phyloP scores from a whole-genome alignment of 306 rosid species.

The Vigna radiata region DNA sequence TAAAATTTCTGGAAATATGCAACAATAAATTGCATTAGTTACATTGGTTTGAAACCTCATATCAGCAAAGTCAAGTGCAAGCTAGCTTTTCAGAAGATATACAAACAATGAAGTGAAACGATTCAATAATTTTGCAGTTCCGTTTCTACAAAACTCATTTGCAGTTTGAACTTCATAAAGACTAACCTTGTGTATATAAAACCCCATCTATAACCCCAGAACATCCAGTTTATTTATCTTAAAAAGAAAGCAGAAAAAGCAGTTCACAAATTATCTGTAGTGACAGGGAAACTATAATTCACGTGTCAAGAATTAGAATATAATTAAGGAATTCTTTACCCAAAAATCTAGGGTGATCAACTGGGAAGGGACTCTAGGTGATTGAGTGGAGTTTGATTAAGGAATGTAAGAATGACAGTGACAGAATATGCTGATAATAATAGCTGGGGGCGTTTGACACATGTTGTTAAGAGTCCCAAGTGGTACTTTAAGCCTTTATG shows the following conservation, averaged over 20 bases:
- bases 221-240: slow-evolving; percentile 9
- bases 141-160: neutral
- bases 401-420: neutral
- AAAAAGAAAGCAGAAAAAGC: slow-evolving; percentile 9
- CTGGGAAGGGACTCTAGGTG: neutral
- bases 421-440: neutral
- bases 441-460: neutral
- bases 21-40: neutral
- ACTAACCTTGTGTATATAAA: slow-evolving; percentile 3
- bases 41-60: slow-evolving; percentile 12
- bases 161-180: slow-evolving; percentile 1
- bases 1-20: slow-evolving; percentile 14
- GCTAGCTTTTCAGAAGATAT: slow-evolving; percentile 10
- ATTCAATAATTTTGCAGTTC: neutral
- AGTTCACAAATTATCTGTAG: neutral
- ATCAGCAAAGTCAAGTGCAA: neutral
- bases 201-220: neutral
- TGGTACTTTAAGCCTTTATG: too few species aligned
- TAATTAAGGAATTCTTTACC: neutral
- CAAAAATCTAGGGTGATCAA: neutral
- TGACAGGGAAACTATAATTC: neutral
- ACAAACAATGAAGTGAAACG: slow-evolving; percentile 4
- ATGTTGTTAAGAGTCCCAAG: too few species aligned
- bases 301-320: neutral
- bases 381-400: neutral